phyloP scores from a whole-genome alignment of 495 filamentous ascomycete species.

The Penicillium coprophilum region DNA sequence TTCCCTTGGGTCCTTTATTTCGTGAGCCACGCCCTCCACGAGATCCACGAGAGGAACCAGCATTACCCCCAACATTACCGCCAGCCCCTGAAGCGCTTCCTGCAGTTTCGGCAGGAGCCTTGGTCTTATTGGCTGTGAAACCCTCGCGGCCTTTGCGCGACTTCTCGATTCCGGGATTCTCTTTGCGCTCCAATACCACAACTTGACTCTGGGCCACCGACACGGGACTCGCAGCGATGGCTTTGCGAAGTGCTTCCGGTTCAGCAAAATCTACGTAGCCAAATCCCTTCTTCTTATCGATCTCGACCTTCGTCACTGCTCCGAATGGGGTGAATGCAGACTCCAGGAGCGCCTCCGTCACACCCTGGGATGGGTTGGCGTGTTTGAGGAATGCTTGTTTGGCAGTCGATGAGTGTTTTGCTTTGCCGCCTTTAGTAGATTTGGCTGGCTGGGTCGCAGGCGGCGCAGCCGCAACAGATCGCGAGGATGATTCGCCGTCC shows the following conservation, averaged over 20 bases:
- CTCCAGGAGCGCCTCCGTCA: constrained; percentile 75
- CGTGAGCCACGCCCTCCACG: constrained; percentile 37
- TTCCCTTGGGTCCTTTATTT: constrained; percentile 33
- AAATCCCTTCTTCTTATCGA: constrained; percentile 90
- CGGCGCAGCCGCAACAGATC: constrained; percentile 28
- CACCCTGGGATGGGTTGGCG: constrained; percentile 85
- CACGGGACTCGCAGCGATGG: constrained; percentile 77
- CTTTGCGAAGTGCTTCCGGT: constrained; percentile 66
- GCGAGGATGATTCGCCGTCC: constrained; percentile 26
- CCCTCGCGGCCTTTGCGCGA: constrained; percentile 41
- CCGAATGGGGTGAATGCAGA: constrained; percentile 71
- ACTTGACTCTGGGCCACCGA: constrained; percentile 80
- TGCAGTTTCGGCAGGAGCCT: background rate
- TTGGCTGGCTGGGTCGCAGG: constrained; percentile 34
- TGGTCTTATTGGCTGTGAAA: constrained; percentile 13
- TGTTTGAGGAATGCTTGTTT: constrained; percentile 91
- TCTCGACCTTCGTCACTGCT: constrained; percentile 71
- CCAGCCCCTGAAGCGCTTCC: constrained; percentile 3
- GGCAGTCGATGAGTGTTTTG: constrained; percentile 52
- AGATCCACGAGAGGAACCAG: constrained; percentile 39
- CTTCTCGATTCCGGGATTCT: constrained; percentile 40
- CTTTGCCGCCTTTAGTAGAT: constrained; percentile 30
- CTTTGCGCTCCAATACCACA: constrained; percentile 80
- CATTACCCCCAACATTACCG: constrained; percentile 13
- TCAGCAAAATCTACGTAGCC: constrained; percentile 85